Conservation (phyloP, 257 asterid genomes). For the Ligustrum vulgare region DNA sequence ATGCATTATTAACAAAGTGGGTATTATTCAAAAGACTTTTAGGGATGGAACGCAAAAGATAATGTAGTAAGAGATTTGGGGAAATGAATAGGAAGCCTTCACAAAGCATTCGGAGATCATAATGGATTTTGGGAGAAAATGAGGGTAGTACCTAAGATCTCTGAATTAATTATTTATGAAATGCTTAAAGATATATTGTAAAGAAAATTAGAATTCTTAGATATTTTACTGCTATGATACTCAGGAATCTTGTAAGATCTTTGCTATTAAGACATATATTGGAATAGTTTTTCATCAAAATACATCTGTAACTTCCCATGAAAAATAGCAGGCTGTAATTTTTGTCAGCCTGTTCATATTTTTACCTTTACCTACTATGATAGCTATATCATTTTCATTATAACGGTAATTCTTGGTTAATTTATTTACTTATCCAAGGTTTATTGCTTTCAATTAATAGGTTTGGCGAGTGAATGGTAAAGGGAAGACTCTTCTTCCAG, state of each 20-base stretch:
- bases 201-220: background rate
- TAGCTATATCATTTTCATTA: background rate
- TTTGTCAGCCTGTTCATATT: conserved; percentile 2
- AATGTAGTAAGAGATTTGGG: background rate
- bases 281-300: background rate
- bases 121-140: background rate
- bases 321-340: conserved; percentile 11
- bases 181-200: background rate
- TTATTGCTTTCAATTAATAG: conserved; percentile 38
- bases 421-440: conserved; percentile 13
- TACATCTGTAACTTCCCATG: conserved; percentile 1
- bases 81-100: background rate
- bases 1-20: background rate
- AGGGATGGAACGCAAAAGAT: background rate
- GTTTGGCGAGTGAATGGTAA: conserved; percentile 73
- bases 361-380: background rate
- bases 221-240: background rate
- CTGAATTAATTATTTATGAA: background rate
- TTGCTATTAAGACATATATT: background rate
- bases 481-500: conserved; percentile 44
- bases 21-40: background rate
- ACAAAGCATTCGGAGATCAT: background rate
- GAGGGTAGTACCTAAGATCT: background rate
- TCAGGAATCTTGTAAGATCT: background rate
- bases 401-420: conserved; percentile 8